A percentile compares a stretch with the other conserved stretches of the same genome.
These are phyloP conservation scores for Primulina eburnea DNA, from an alignment of 257 asterid genomes.

Conservation along the genomic window DNA sequence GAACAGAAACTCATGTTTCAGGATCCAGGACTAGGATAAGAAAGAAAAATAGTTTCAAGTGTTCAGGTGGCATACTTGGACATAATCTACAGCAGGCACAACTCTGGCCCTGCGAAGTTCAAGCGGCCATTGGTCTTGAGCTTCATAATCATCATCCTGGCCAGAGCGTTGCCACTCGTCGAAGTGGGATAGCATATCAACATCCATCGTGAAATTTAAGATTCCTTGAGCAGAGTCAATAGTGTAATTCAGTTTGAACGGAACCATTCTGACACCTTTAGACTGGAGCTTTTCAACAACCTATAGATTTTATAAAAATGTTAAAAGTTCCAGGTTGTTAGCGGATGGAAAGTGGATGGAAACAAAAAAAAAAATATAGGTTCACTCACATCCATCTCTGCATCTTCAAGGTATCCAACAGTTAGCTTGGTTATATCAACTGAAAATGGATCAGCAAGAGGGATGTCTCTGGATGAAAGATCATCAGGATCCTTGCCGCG, in stretches of 20 bases:
- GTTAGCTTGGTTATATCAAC: constrained; percentile 67
- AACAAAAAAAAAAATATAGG: neutral
- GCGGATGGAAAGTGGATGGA: too few relatives aligned
- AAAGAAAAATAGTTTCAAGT: neutral
- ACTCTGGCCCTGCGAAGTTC: constrained; percentile 91
- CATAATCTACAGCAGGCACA: constrained; percentile 83
- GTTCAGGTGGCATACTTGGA: constrained; percentile 50
- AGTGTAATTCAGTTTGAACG: constrained; percentile 72
- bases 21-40: neutral
- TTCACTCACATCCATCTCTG: constrained; percentile 77
- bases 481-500: constrained; percentile 84
- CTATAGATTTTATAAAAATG: constrained; percentile 28
- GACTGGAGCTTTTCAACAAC: constrained; percentile 69
- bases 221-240: constrained; percentile 93
- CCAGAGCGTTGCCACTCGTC: constrained; percentile 89
- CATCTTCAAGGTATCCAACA: constrained; percentile 90
- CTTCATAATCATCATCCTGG: constrained; percentile 80
- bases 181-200: constrained; percentile 88
- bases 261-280: constrained; percentile 75
- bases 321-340: neutral
- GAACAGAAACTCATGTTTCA: constrained; percentile 2
- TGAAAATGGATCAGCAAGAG: constrained; percentile 63
- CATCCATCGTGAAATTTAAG: constrained; percentile 86
- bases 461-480: constrained; percentile 67
- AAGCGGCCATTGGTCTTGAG: constrained; percentile 95